Conservation (phyloP, 2,329 filamentous ascomycete species). For the Samsoniella hepiali region DNA sequence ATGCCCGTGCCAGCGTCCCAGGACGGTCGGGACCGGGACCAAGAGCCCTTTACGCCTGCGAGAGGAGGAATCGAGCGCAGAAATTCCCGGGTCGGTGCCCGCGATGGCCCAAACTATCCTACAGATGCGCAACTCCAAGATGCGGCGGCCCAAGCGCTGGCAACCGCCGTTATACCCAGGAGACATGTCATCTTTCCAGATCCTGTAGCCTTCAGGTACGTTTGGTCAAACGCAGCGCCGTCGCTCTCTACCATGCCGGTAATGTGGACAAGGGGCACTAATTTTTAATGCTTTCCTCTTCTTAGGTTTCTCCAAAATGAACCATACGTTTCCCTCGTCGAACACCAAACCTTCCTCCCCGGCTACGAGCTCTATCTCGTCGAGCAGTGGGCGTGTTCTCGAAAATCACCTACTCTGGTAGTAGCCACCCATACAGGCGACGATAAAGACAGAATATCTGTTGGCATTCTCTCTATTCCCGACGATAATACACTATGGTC, state of each 20-base stretch:
- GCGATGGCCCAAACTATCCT: conserved; percentile 23
- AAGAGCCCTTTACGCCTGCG: conserved; percentile 25
- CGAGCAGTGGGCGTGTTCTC: conserved; percentile 96
- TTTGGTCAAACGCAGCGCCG: background rate
- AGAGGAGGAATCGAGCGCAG: conserved; percentile 25
- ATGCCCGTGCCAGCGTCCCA: conserved; percentile 31
- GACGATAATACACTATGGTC: conserved; percentile 79
- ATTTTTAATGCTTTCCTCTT: background rate
- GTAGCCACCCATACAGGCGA: conserved; percentile 94
- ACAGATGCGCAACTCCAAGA: conserved; percentile 22
- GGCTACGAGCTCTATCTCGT: conserved; percentile 94
- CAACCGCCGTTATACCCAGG: conserved; percentile 29
- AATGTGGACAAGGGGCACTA: too few species aligned
- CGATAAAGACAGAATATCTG: conserved; percentile 70
- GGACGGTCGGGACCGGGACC: conserved; percentile 29
- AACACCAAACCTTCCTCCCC: conserved; percentile 64
- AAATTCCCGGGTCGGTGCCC: conserved; percentile 24
- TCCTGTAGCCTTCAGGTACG: conserved; percentile 53
- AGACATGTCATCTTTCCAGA: conserved; percentile 56
- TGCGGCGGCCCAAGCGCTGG: conserved; percentile 23
- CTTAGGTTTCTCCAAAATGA: conserved; percentile 81
- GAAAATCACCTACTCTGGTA: conserved; percentile 82
- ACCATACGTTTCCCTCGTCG: conserved; percentile 67
- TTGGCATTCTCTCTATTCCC: conserved; percentile 77
- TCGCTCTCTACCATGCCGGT: too few species aligned